These are phyloP conservation scores for Agrocybe pediades DNA, from an alignment of 768 basidiomycete species.

Conservation along the genomic window DNA sequence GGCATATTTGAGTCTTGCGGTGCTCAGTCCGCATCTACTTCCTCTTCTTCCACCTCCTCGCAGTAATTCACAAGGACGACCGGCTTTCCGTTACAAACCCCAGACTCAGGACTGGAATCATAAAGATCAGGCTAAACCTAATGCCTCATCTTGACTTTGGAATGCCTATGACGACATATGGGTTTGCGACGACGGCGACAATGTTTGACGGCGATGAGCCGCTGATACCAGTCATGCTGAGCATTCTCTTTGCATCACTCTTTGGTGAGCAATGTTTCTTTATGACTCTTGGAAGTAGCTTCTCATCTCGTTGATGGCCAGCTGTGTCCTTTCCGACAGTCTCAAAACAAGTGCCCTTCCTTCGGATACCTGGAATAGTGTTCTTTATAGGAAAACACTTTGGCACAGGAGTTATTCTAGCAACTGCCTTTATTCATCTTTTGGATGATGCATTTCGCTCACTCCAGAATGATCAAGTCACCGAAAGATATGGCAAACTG, in stretches of 20 bases:
- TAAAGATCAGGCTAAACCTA: background rate
- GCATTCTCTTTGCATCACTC: conserved; percentile 63
- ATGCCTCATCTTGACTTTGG: background rate
- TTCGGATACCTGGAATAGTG: conserved; percentile 65
- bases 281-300: background rate
- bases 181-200: conserved; percentile 1
- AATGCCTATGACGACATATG: background rate
- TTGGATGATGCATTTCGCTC: conserved; percentile 75
- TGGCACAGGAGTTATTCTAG: conserved; percentile 82
- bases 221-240: conserved; percentile 41
- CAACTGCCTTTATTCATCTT: conserved; percentile 83
- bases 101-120: no score
- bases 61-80: no score
- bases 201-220: conserved; percentile 11
- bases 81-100: no score
- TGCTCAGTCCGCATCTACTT: background rate
- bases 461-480: conserved; percentile 48
- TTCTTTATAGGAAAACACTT: conserved; percentile 91
- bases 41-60: no score
- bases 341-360: conserved; percentile 50
- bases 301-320: conserved; percentile 14
- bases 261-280: conserved; percentile 47
- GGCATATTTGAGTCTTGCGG: background rate
- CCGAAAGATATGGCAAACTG: conserved; percentile 45
- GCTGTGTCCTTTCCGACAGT: conserved; percentile 77